Conservation (phyloP, 1,284 basidiomycete species). For the Sporisorium exsertum region DNA sequence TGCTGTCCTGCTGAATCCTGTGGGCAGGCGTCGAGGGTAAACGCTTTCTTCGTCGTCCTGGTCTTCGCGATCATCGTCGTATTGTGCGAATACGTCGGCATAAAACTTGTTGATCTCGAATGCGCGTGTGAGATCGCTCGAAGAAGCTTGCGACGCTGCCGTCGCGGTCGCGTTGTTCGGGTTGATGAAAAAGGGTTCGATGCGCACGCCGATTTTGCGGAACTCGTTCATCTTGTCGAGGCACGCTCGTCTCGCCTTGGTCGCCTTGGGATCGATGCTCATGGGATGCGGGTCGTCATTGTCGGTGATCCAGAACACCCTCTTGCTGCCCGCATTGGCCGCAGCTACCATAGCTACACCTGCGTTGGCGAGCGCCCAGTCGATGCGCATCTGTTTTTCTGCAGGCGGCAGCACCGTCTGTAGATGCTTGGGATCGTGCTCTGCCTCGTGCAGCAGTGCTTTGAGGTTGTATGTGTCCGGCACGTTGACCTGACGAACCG, state of each 20-base stretch:
- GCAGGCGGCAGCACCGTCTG: conserved; percentile 57
- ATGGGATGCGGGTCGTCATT: conserved; percentile 77
- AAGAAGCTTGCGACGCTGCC: conserved; percentile 1
- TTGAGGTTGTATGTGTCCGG: conserved; percentile 71
- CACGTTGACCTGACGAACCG: conserved; percentile 81
- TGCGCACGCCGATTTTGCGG: conserved; percentile 80
- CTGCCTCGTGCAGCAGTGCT: conserved; percentile 74
- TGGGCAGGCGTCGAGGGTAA: conserved; percentile 16
- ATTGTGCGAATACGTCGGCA: conserved; percentile 62
- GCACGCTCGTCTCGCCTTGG: conserved; percentile 40
- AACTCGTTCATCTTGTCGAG: conserved; percentile 74
- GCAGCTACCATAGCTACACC: conserved; percentile 73
- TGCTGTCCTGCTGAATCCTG: conserved; percentile 30
- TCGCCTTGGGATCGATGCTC: conserved; percentile 70
- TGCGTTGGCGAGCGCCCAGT: conserved; percentile 75
- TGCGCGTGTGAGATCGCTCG: conserved; percentile 73
- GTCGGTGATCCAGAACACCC: conserved; percentile 92
- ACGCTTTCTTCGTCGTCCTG: conserved; percentile 25
- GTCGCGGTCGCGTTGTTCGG: conserved; percentile 76
- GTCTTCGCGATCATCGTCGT: conserved; percentile 60
- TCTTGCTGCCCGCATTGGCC: conserved; percentile 85
- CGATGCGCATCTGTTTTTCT: conserved; percentile 73
- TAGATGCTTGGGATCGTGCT: conserved; percentile 64
- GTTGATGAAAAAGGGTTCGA: conserved; percentile 93
- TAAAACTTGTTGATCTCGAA: conserved; percentile 77